These are phyloP conservation scores for Helotiales sp. DNA, from an alignment of 2,329 filamentous ascomycete genomes.

Conservation along the genomic window DNA sequence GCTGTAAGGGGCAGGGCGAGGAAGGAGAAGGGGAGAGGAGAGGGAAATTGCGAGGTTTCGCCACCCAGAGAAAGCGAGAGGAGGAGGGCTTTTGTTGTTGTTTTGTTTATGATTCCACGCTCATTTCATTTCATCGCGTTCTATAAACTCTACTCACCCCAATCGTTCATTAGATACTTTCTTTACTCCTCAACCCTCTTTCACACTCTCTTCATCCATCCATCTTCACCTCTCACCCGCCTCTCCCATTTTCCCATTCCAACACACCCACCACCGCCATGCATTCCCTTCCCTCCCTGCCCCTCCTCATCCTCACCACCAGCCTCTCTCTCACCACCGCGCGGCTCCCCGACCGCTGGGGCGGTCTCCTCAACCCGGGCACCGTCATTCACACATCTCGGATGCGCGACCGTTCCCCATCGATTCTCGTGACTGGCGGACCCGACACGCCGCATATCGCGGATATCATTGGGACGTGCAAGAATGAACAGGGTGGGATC, in stretches of 20 bases:
- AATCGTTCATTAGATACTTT: neutral
- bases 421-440: neutral
- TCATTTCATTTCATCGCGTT: neutral
- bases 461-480: conserved; percentile 17
- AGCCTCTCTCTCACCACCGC: neutral
- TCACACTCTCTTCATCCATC: neutral
- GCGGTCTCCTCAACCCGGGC: neutral
- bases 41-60: neutral
- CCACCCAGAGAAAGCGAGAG: neutral
- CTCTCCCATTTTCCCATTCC: neutral
- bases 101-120: neutral
- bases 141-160: neutral
- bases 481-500: conserved; percentile 12
- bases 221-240: neutral
- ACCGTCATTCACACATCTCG: neutral
- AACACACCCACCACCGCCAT: neutral
- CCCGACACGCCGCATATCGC: neutral
- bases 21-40: neutral
- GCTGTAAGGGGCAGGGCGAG: neutral
- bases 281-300: neutral
- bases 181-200: neutral
- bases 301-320: neutral
- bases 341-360: neutral
- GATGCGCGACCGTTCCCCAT: neutral
- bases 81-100: neutral